Evolutionary conservation across 2,329 filamentous ascomycete genomes (phyloP), one percentile per base, ranked within the genome.

Genomic region (Lachnellula suecica): DNA sequence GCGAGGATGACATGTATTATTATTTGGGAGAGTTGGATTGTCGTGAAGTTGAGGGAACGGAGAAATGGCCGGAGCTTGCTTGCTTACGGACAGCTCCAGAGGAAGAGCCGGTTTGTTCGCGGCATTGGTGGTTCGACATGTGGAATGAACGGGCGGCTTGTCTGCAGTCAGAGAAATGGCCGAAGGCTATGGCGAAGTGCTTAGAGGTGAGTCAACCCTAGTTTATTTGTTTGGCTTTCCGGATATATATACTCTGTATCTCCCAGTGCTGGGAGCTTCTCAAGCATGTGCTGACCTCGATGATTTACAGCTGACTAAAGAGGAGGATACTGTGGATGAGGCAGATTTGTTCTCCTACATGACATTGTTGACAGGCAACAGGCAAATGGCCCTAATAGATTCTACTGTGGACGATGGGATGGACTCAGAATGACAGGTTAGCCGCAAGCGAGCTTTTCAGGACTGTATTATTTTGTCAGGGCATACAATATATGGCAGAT

Each of bases 111-210:
- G 29, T 19, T 40, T 57, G 45, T 27, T 49, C 42, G 25, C 19
- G 47, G 25, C 54, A 57, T 44, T 50, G 46, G 51, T 55, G 41
- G 44, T 52, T 49, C 34, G 45, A 51, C 3, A 42, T 41, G 6
- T 52, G 49, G 46, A 56, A 52, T 37, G 19, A 52, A 19, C 34
- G 49, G 24, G 34, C 40, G 6, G 22, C 3, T 22, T 20, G 22
- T 19, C 24, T 22, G 42, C 51, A 49, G 19, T 38, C 19, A 35
- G 27, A 46, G 10, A 42, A 49, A 20, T 53, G 46, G 51, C 45
- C 46, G 4, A 43, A 42, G n/a, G 34, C 40, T 9, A 22, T 53
- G 17, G 45, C 46, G 10, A 41, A 20, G 19, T 31, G 27, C 20
- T 37, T 53, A 2, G 29, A 34, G 5, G 29, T 34, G 29, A 34